These are phyloP conservation scores for Coelastrella sp. DNA, from an alignment of 139 green algal species.

Conservation along the genomic window DNA sequence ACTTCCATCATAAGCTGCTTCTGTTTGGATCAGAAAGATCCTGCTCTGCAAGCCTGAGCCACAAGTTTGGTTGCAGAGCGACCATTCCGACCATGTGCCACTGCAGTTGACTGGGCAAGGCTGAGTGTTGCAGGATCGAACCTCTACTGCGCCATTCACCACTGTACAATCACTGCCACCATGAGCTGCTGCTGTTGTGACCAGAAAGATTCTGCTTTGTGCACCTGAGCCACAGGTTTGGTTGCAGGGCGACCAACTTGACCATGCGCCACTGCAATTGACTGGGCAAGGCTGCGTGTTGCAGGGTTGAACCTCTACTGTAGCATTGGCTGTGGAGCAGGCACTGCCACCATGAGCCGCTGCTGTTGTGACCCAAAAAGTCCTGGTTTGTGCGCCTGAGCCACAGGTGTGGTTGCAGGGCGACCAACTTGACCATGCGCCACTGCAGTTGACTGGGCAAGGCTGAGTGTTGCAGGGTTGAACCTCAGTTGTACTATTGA, in stretches of 20 bases:
- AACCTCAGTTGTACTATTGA: neutral
- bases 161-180: neutral
- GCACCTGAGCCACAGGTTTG: neutral
- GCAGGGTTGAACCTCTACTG: neutral
- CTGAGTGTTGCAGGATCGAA: neutral
- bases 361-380: neutral
- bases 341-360: neutral
- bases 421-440: neutral
- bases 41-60: neutral
- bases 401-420: neutral
- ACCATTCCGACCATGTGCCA: neutral
- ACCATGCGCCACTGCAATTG: neutral
- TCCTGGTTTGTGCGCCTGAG: neutral
- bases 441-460: neutral
- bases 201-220: neutral
- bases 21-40: neutral
- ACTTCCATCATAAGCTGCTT: neutral
- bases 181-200: neutral
- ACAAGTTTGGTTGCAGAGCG: neutral
- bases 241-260: neutral
- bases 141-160: neutral
- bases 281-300: neutral
- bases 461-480: neutral
- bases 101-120: neutral
- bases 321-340: neutral